These are phyloP conservation scores for Conoideocrella luteorostrata DNA, from an alignment of 2,329 filamentous ascomycete species.

Conservation along the genomic window DNA sequence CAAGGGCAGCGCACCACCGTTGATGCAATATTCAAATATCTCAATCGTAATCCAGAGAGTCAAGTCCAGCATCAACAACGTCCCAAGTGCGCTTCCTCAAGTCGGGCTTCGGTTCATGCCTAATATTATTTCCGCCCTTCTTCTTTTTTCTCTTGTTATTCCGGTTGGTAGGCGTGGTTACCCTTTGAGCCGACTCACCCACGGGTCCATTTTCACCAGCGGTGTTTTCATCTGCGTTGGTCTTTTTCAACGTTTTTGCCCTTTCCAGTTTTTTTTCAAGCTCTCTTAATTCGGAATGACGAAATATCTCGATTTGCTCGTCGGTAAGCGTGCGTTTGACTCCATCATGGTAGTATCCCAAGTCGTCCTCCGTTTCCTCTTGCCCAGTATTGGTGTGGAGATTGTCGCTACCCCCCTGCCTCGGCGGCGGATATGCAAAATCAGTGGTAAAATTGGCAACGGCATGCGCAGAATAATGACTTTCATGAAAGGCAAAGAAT, in stretches of 20 bases:
- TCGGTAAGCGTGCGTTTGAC: conserved; percentile 85
- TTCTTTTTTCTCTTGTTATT: conserved; percentile 31
- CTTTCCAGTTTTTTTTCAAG: conserved; percentile 50
- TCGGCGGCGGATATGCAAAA: conserved; percentile 33
- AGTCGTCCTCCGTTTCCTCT: conserved; percentile 51
- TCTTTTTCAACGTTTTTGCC: conserved; percentile 16
- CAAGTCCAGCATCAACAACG: conserved; percentile 54
- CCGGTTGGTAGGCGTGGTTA: neutral
- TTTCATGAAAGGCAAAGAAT: conserved; percentile 48
- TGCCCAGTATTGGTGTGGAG: neutral
- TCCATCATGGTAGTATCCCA: conserved; percentile 84
- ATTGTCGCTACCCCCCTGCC: conserved; percentile 10
- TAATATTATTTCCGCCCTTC: conserved; percentile 30
- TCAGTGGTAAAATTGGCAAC: conserved; percentile 37
- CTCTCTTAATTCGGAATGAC: conserved; percentile 77
- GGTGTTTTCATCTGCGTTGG: neutral
- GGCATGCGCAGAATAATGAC: conserved; percentile 50
- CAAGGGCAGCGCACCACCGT: no score
- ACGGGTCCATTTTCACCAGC: neutral
- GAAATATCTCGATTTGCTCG: conserved; percentile 83
- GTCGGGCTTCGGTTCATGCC: conserved; percentile 49
- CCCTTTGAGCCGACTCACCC: neutral
- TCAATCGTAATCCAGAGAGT: conserved; percentile 56
- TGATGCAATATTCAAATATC: neutral
- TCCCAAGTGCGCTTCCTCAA: conserved; percentile 63